Evolutionary conservation across 2,329 filamentous ascomycete genomes (phyloP).

Genomic region (Capronia americana): DNA sequence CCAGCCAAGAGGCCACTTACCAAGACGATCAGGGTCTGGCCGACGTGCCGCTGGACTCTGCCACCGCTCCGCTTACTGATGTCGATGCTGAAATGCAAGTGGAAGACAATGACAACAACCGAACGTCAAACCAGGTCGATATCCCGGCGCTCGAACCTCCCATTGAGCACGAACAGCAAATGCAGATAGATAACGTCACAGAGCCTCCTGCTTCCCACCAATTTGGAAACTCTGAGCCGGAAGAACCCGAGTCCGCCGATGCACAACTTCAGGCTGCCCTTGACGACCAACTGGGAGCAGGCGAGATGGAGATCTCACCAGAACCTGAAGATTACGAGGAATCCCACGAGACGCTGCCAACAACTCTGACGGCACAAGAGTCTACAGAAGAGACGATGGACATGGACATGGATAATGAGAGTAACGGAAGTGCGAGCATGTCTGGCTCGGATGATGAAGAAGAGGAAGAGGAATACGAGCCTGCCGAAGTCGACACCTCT

Average conservation of each 20-base stretch:
- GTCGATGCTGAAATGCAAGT: not conserved
- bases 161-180: not conserved
- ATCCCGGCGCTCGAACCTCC: not conserved
- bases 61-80: not conserved
- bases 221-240: not conserved
- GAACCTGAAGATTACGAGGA: constrained; percentile 27
- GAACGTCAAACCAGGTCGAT: not conserved
- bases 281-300: constrained; percentile 23
- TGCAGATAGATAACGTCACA: not conserved
- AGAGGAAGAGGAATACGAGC: constrained; percentile 35
- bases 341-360: constrained; percentile 10
- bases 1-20: not conserved
- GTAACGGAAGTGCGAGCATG: constrained; percentile 41
- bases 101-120: not conserved
- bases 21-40: not conserved
- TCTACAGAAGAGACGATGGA: constrained; percentile 28
- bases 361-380: not conserved
- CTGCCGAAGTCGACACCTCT: constrained; percentile 29
- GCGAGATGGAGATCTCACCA: constrained; percentile 36
- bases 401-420: constrained; percentile 35
- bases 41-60: not conserved
- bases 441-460: constrained; percentile 53
- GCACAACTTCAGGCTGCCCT: not conserved
- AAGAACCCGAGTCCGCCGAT: not conserved
- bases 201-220: not conserved